These are phyloP conservation scores for Tulasnella sp. DNA, from an alignment of 768 basidiomycete genomes.

Conservation along the genomic window DNA sequence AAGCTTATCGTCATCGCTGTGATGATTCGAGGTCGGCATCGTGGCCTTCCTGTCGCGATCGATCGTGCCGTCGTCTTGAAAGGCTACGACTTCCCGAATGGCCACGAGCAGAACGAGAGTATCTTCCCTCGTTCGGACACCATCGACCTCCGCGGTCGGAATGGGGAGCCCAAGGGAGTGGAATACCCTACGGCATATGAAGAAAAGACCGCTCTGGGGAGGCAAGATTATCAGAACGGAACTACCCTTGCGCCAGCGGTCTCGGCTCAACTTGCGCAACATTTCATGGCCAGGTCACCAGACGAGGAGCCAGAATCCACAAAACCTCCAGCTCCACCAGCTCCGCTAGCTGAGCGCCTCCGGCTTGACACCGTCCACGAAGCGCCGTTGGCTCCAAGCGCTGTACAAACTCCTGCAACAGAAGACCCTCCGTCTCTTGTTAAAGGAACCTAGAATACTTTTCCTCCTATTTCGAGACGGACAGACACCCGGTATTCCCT, in stretches of 20 bases:
- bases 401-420: not conserved
- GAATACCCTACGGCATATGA: not conserved
- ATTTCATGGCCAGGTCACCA: not conserved
- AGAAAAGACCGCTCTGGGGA: not conserved
- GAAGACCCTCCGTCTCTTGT: not conserved
- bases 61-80: slow-evolving; percentile 73
- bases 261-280: not conserved
- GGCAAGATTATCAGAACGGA: not conserved
- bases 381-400: not conserved
- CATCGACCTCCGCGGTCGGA: not conserved
- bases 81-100: slow-evolving; percentile 20
- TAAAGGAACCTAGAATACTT: not conserved
- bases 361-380: not conserved
- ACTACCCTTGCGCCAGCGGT: not conserved
- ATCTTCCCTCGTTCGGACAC: not conserved
- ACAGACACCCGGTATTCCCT: not conserved
- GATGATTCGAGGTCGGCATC: slow-evolving; percentile 91
- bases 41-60: slow-evolving; percentile 79
- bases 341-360: not conserved
- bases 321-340: not conserved
- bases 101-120: slow-evolving; percentile 2
- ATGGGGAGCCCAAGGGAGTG: not conserved
- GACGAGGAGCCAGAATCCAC: not conserved
- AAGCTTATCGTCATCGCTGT: slow-evolving; percentile 82
- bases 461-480: not conserved